Evolutionary conservation across 176 grass and related monocot species (phyloP), one percentile per base, ranked within the genome.

Genomic region (Saccharum spontaneum): DNA sequence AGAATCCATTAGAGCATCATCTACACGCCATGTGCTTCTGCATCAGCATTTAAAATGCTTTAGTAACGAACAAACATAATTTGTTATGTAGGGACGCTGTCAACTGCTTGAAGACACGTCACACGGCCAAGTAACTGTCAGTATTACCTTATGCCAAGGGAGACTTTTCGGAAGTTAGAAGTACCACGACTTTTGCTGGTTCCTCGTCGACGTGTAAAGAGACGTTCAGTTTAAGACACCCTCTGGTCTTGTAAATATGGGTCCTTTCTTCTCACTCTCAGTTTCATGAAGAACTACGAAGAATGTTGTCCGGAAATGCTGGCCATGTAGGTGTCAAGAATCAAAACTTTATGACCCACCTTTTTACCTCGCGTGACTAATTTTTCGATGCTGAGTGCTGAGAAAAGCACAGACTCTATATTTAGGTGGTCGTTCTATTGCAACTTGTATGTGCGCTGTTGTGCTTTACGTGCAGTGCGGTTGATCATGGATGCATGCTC

Each of bases 41-140:
- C 33, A 43, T 60, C 54, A 26, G 37, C 33, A 23, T 60, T 39
- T 59, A 7, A 39, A 55, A 60, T 10, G 3, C 5, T 36, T 15
- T 61, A 77, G 18, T 63, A 78, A 62, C 63, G 61, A 4, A 14
- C 23, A 3, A 4, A 14, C 23, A 3, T 64, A 28, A 63, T 10
- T 44, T 63, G 13, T 73, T 73, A 3, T 48, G 13, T 57, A 78
- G 76, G 55, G 76, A 78, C n/a, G 76, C 76, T 16, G 14, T 78
- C 76, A 64, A 64, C 38, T 78, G 22, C 38, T 63, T 64, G 76
- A 78, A 63, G 57, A 44, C 57, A 78, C 41, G 2, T 30, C 12
- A 26, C 3, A 6, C 37, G 2, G 5, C 76, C 10, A 78, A 62
- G n/a, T 41, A 18, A 24, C 17, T 31, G 54, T 43, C 55, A 28